Base-by-base conservation (phyloP, 805 yeast species). In the Candida sakaeoensis region DNA sequence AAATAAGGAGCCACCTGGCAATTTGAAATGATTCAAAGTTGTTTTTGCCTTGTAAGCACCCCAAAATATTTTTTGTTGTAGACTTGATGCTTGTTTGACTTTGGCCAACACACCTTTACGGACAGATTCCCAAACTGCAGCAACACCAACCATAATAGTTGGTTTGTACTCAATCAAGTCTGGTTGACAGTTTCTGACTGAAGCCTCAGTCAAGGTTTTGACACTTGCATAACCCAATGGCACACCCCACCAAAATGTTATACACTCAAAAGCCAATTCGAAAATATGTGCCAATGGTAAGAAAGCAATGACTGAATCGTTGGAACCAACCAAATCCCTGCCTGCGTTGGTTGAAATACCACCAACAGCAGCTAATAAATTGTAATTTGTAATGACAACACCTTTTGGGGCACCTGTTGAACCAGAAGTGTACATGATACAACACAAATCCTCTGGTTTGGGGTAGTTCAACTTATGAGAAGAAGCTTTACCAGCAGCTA, bases 51-150 rank as follows among this genome's bases (percentile, higher is more conserved):
- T 74, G 65, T 70, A 88, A 8, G 95, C 91, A 21, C 79, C 72
- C 98, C 99, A 93, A 61, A 93, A 93, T 33, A 91, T 55, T 60
- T 78, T 85, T 65, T 88, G 95, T 23, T 76, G 73, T 17, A 81
- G 51, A 12, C 78, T 53, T 13, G 95, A 84, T 53, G 73, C 72
- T 53, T 79, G 75, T 49, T 72, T 69, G 49, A 93, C 77, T 67
- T 90, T 89, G 40, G 77, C 77, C 43, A 87, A 45, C 44, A 93
- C 84, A 43, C 99, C 99, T 72, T 93, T 93, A 63, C 90, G 84
- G 45, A 93, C 87, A 27, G 84, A 75, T 71, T 93, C 99, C 95
- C 96, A 93, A 39, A 93, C 97, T 4, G 98, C 96, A 13, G 97
- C 97, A 42, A 93, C 99, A 63, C 96, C 99, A 49, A 89, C 96